phyloP scores from a whole-genome alignment of 805 yeast genomes.

The Ogataea glucozyma region DNA sequence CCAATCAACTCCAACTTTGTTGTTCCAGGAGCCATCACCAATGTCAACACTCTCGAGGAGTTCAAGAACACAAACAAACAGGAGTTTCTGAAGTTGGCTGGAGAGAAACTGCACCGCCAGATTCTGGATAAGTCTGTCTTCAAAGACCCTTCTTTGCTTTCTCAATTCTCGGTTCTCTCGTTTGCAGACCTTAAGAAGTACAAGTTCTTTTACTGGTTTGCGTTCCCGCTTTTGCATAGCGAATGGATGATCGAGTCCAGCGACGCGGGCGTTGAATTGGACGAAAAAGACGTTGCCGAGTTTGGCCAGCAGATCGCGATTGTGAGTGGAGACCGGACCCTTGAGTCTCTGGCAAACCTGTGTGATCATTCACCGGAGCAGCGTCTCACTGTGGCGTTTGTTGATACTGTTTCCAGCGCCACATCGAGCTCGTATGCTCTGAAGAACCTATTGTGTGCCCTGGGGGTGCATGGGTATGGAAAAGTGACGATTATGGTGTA shows the following conservation, averaged over 20 bases:
- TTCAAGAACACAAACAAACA: conserved; percentile 72
- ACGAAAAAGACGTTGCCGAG: neutral
- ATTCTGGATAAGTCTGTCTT: conserved; percentile 39
- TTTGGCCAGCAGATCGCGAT: conserved; percentile 22
- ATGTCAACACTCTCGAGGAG: conserved; percentile 83
- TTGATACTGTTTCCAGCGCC: conserved; percentile 29
- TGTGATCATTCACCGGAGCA: conserved; percentile 7
- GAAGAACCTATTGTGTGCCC: conserved; percentile 30
- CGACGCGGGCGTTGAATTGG: conserved; percentile 2
- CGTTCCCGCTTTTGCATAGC: conserved; percentile 65
- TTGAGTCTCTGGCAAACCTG: conserved; percentile 13
- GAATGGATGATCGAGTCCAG: conserved; percentile 43
- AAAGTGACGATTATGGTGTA: conserved; percentile 41
- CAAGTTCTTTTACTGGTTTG: conserved; percentile 87
- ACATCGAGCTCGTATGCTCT: conserved; percentile 25
- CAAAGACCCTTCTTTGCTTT: conserved; percentile 41
- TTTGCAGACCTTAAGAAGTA: conserved; percentile 90
- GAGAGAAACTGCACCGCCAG: conserved; percentile 18
- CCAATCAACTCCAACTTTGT: conserved; percentile 25
- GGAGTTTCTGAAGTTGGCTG: conserved; percentile 48
- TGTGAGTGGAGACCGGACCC: conserved; percentile 9
- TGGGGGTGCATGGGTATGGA: conserved; percentile 36
- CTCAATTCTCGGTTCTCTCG: conserved; percentile 54
- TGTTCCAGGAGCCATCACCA: conserved; percentile 43
- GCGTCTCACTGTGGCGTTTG: conserved; percentile 20